A percentile compares a stretch with the other conserved stretches of the same genome.
These are phyloP conservation scores for Francoa sonchifolia DNA, from an alignment of 441 rosid species.

Conservation along the genomic window DNA sequence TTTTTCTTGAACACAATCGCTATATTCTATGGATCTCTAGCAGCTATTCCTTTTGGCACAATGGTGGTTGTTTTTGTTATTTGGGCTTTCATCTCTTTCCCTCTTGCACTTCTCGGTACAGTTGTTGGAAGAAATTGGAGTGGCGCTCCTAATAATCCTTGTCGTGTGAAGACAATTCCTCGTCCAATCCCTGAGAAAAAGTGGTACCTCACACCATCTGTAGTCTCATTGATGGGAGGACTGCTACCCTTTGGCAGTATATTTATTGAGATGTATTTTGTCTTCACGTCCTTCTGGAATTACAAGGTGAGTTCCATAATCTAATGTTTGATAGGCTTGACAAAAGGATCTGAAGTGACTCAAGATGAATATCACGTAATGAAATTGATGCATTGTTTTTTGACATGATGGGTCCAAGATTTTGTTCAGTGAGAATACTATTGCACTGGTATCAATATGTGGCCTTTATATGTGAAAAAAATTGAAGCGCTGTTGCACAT, in stretches of 20 bases:
- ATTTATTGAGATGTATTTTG: conserved; percentile 95
- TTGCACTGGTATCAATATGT: no score
- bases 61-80: conserved; percentile 88
- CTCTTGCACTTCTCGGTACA: conserved; percentile 90
- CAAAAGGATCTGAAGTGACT: no score
- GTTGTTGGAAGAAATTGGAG: conserved; percentile 95
- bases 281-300: conserved; percentile 97
- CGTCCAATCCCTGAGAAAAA: conserved; percentile 97
- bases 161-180: conserved; percentile 96
- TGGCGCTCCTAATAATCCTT: conserved; percentile 93
- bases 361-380: no score
- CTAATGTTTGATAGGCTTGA: background rate
- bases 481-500: no score
- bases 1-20: conserved; percentile 79
- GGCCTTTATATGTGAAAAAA: no score
- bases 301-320: conserved; percentile 56
- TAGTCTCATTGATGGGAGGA: conserved; percentile 94
- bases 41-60: conserved; percentile 98
- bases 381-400: no score
- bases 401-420: no score
- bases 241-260: conserved; percentile 92
- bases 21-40: conserved; percentile 86
- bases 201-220: conserved; percentile 91
- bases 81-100: conserved; percentile 96
- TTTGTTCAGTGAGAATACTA: no score